Conservation (phyloP, 2,329 filamentous ascomycete genomes). For the Neurospora sp. region DNA sequence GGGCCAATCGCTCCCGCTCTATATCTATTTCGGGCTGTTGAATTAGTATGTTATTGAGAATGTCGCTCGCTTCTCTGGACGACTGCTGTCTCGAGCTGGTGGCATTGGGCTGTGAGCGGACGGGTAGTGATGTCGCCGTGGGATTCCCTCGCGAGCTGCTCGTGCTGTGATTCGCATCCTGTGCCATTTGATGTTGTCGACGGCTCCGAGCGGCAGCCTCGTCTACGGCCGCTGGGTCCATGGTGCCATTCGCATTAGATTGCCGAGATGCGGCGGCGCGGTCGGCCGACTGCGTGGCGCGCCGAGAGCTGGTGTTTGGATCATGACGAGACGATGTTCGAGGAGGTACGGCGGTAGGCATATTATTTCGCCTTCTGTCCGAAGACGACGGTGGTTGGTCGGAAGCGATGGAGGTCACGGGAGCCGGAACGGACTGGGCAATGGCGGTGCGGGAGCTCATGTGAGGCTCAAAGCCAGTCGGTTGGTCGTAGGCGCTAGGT, state of each 20-base stretch:
- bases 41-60: constrained; percentile 66
- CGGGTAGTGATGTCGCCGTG: constrained; percentile 30
- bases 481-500: constrained; percentile 37
- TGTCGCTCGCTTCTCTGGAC: constrained; percentile 67
- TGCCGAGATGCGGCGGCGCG: constrained; percentile 32
- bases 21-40: constrained; percentile 67
- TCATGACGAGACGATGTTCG: constrained; percentile 64
- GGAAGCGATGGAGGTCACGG: constrained; percentile 28
- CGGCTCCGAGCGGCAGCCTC: constrained; percentile 30
- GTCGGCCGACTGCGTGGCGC: constrained; percentile 35
- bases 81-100: constrained; percentile 48
- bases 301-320: constrained; percentile 30
- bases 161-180: constrained; percentile 31
- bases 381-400: constrained; percentile 33
- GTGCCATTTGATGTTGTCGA: constrained; percentile 25
- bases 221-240: constrained; percentile 20
- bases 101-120: constrained; percentile 33
- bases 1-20: constrained; percentile 57
- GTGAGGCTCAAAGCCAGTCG: constrained; percentile 27
- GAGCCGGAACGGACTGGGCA: constrained; percentile 30
- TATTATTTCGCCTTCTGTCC: constrained; percentile 43
- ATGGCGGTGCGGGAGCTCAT: constrained; percentile 39
- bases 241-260: constrained; percentile 23
- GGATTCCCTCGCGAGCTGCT: constrained; percentile 26
- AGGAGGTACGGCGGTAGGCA: constrained; percentile 65